Base-by-base conservation (phyloP, 768 basidiomycete genomes). In the Tylopilus sp. region DNA sequence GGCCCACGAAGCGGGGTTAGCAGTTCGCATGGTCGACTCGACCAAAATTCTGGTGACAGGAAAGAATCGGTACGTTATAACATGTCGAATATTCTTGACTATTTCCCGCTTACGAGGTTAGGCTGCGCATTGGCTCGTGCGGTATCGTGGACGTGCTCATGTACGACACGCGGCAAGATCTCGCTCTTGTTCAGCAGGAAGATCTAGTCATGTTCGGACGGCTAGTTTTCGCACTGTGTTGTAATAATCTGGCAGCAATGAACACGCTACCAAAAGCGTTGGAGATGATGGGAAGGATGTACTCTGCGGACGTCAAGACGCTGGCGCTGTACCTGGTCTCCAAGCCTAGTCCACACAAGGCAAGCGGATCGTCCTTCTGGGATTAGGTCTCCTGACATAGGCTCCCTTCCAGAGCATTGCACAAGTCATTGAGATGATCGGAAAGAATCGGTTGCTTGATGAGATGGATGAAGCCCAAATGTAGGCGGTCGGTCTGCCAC, bases 41-140 rank as follows among this genome's bases (percentile, higher is more conserved):
- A 87, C 86, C 22, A 97, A 97, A 73, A 80, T 99, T 38, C 63
- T 99, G 45, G 70, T 96, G 28, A 95, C 92, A 1, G 88, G 92
- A 17, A 86, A 90, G 74, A 96, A 98, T 71, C 81, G 93, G 89
- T 89, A 54, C 14, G 64, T 28, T 34, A 29, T 30, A 10, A 36
- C 31, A 6, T 34, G 19, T 24, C 46, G 21, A 22, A 24, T 22
- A 6, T 12, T 5, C 9, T 34, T 6, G 14, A 3, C 4, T 6
- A 6, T 28, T 21, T 26, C 50, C n/a, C 11, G 36, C 14, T 36
- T 24, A 67, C 62, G 44, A 21, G 19, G 14, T 30, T 31, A 92
- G 94, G 45, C 69, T 98, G 26, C 85, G 92, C n/a, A 79, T 98
- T 36, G 80, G 87, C 56, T 89, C 92, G 1, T 93, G 92, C 54